phyloP scores from a whole-genome alignment of 2,329 filamentous ascomycete species.

The Cercospora berteroae region DNA sequence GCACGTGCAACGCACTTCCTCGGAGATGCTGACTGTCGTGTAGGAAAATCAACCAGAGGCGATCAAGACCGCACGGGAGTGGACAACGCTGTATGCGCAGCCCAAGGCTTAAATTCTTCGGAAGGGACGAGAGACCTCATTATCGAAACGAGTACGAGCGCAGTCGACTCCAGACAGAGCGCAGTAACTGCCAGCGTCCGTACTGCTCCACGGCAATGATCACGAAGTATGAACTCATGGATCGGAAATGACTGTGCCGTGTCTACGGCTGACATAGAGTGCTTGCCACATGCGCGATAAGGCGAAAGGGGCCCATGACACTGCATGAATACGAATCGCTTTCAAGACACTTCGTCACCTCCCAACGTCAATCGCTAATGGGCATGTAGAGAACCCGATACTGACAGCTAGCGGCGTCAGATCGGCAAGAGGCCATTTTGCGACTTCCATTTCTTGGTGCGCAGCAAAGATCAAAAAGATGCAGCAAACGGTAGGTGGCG shows the following conservation, averaged over 20 bases:
- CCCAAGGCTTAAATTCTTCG: constrained; percentile 2
- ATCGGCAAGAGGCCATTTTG: neutral
- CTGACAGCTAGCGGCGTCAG: neutral
- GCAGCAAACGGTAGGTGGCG: neutral
- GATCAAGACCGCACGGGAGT: constrained; percentile 87
- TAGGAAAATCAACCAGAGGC: constrained; percentile 83
- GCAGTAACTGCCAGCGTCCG: neutral
- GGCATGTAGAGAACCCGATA: neutral
- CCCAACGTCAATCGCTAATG: neutral
- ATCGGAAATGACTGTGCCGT: neutral
- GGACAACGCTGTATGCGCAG: constrained; percentile 77
- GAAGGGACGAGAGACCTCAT: neutral
- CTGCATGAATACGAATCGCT: neutral
- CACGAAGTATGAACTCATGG: neutral
- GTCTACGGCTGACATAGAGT: neutral
- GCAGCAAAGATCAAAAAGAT: neutral
- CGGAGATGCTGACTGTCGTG: constrained; percentile 14
- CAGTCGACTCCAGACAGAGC: neutral
- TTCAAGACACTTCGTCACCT: neutral
- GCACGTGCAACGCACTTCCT: neutral
- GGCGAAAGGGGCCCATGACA: neutral
- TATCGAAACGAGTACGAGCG: neutral
- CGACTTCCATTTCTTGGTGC: neutral
- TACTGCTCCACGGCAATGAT: neutral
- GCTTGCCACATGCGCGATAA: neutral